Evolutionary conservation across 345 rosid genomes (phyloP), one percentile per base, ranked within the genome.

Genomic region (Melastoma malabathricum): DNA sequence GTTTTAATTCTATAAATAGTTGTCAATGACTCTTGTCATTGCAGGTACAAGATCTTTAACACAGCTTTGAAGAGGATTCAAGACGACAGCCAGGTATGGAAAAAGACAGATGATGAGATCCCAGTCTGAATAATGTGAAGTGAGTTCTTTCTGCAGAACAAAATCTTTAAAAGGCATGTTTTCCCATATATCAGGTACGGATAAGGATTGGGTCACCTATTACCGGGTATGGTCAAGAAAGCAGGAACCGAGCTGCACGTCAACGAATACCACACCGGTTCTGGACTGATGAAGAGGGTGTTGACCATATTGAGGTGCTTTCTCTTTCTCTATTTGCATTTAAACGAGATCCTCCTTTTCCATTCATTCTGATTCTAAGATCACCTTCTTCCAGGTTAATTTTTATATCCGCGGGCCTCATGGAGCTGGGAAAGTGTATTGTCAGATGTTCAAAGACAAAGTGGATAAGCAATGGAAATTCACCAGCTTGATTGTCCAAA

Each of bases 191-290:
- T 58, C 75, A 90, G 98, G 95, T 92, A 19, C 74, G 89, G 67
- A 83, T 84, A 60, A 79, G 98, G 76, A 87, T 92, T 67, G 98
- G 98, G 68, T 75, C 90, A 15, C 98, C 98, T 14, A 82, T 92
- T 61, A 92, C 82, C 15, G 98, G 98, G 38, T 92, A 84, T 65
- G 98, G 96, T 59, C 96, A 87, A 60, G 98, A 92, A 73, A 82
- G 82, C 44, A 78, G 95, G 66, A 92, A 92, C 64, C 87, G 98
- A 27, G 95, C 88, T 54, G 96, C 96, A 44, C 95, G 98, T 48
- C 98, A 92, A 63, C 86, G 84, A 27, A 87, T 92, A 56, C 93
- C 95, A 3, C 75, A 82, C 62, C 82, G 71, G 69, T 46, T 75
- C 52, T 87, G 68, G 61, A 82, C 85, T 1, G 98, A 92, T 69